Evolutionary conservation across 305 asterid genomes (phyloP), one percentile per base, ranked within the genome.

Genomic region (Solanum aculeatissimum): DNA sequence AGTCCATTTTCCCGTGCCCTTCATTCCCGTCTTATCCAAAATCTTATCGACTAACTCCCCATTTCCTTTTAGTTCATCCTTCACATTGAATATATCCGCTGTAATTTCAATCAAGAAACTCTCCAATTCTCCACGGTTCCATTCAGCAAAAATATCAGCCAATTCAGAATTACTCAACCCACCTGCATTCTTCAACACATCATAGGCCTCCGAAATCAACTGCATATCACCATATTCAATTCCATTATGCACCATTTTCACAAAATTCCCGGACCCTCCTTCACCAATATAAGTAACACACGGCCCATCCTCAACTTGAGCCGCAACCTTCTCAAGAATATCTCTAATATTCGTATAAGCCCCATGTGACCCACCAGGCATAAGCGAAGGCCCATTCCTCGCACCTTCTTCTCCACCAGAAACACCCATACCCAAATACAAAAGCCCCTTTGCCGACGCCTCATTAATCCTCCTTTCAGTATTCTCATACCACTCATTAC

Each of bases 331-430:
- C 43, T 92, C 94, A 4, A 95, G 88, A 27, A 95, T 92, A 53
- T 91, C 91, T 13, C 86, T 91, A 0, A 95, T 84, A 51, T 95
- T 94, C 91, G 87, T 69, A 71, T 94, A 95, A 0, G 98, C 98
- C 63, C 86, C 66, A 55, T 90, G 93, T 19, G 98, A 95, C 47
- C 98, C 98, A 23, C 97, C 98, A 0, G 98, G 98, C 98, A 95
- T 95, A 60, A 95, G 62, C 3, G 97, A 94, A 1, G 98, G 98
- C 2, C 98, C 98, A 40, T 91, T 77, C 0, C 98, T 68, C 1
- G 98, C 98, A 1, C 98, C 98, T 1, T 95, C 98, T 71, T 95
- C 98, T 0, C 98, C 98, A 4, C 98, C 98, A 4, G 98, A 95
- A 42, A 95, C 98, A 0, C 98, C 98, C 97, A 95, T 95, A 7